Base-by-base conservation (phyloP, 768 basidiomycete species). In the Lepiota brunneoincarnata region DNA sequence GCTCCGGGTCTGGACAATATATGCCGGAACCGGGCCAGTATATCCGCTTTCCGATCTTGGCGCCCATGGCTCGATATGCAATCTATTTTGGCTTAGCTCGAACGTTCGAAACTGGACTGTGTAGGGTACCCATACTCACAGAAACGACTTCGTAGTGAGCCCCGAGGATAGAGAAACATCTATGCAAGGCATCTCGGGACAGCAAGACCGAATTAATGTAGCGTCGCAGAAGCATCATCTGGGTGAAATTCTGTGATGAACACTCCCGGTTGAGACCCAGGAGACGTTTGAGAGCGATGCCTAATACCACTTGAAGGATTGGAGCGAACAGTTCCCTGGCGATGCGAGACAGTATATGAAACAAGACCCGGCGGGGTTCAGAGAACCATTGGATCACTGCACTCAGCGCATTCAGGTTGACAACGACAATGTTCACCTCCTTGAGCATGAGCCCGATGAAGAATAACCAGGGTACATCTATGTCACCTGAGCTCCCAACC, bases 11-110 rank as follows among this genome's bases (percentile, higher is more conserved):
- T n/a, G 63, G 67, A 53, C 77, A 77, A 59, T 71, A 69, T 24
- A 79, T 66, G 5, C 76, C 75, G 7, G 73, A 74, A 2, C 73
- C 73, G 14, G 77, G 77, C 77, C 77, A 79, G 60, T 77, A 79
- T 10, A 78, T 69, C 7, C 72, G 72, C 57, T 69, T 62, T 20
- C 77, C 77, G 14, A 79, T 64, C 61, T 75, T 77, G 18, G 77
- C 76, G 15, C 77, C 77, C 77, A 79, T 77, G 6, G 63, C 61
- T 15, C 76, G 70, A 56, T 71, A 77, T 1, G 71, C 65, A 20
- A 74, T 61, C 69, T 74, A 49, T 14, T 26, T 26, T 21, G 28
- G 17, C 46, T 40, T 11, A 57, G 49, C 28, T 53, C 15, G 46
- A 18, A 31, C 23, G 6, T 48, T 7, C 35, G 41, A 41, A 28